Conservation (phyloP, 768 basidiomycete genomes). For the Boletus sensibilis region DNA sequence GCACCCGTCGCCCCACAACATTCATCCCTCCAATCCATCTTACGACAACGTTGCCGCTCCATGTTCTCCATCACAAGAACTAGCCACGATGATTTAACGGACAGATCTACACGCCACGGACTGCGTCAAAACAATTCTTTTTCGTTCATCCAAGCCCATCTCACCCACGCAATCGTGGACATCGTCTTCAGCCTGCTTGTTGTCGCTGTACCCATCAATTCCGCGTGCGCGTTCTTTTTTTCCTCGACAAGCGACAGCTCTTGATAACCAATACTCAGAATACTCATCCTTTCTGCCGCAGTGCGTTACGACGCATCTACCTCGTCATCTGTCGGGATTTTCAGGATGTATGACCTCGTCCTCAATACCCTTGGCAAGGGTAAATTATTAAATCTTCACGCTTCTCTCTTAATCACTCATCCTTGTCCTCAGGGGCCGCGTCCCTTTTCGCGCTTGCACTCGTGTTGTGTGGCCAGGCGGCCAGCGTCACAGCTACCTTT, state of each 20-base stretch:
- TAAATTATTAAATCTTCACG: slow-evolving; percentile 8
- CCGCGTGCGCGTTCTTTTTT: slow-evolving; percentile 25
- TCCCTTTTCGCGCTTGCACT: slow-evolving; percentile 49
- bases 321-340: slow-evolving; percentile 37
- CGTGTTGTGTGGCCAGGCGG: slow-evolving; percentile 48
- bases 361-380: slow-evolving; percentile 39
- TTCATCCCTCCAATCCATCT: background rate
- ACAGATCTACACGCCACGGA: slow-evolving; percentile 7
- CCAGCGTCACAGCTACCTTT: slow-evolving; percentile 48
- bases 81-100: slow-evolving; percentile 2
- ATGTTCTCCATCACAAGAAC: slow-evolving; percentile 8
- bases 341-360: slow-evolving; percentile 42
- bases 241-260: background rate
- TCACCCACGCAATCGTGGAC: slow-evolving; percentile 46
- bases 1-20: background rate
- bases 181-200: slow-evolving; percentile 43
- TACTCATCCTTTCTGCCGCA: slow-evolving; percentile 37
- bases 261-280: slow-evolving; percentile 18
- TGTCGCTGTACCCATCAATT: slow-evolving; percentile 49
- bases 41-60: background rate
- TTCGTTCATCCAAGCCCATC: slow-evolving; percentile 39
- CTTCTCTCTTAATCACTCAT: background rate
- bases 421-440: slow-evolving; percentile 21
- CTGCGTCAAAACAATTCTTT: slow-evolving; percentile 34
- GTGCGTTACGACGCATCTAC: slow-evolving; percentile 3